Conservation (phyloP, 179 eudicot species). For the Silene noctiflora region DNA sequence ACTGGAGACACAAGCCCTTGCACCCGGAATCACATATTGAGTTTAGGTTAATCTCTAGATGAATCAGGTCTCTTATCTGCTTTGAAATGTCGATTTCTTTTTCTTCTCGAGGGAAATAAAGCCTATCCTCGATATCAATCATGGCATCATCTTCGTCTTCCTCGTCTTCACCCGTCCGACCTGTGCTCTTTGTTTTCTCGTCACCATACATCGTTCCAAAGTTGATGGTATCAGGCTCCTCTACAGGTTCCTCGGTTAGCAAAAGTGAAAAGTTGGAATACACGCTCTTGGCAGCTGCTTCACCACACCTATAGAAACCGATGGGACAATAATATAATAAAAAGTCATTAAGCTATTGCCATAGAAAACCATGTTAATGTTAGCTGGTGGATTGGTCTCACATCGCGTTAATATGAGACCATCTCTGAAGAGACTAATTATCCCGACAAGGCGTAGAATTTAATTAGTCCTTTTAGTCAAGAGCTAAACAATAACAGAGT, state of each 20-base stretch:
- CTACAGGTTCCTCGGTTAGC: slow-evolving; percentile 67
- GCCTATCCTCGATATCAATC: slow-evolving; percentile 65
- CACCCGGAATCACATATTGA: slow-evolving; percentile 66
- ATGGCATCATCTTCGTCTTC: slow-evolving; percentile 45
- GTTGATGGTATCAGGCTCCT: slow-evolving; percentile 59
- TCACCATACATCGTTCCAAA: slow-evolving; percentile 62
- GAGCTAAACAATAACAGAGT: too few species aligned
- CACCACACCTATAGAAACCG: slow-evolving; percentile 60
- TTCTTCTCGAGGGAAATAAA: slow-evolving; percentile 64
- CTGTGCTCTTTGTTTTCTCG: slow-evolving; percentile 29
- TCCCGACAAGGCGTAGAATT: too few species aligned
- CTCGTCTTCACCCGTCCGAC: slow-evolving; percentile 26
- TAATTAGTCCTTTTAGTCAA: too few species aligned
- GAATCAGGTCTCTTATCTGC: slow-evolving; percentile 79
- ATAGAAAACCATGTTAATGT: too few species aligned
- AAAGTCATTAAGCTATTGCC: background rate
- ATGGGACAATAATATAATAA: background rate
- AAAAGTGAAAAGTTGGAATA: slow-evolving; percentile 72
- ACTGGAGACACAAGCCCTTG: slow-evolving; percentile 69
- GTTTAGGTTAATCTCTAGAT: slow-evolving; percentile 71
- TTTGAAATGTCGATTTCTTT: slow-evolving; percentile 87
- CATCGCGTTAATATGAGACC: too few species aligned
- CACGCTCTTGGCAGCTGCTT: slow-evolving; percentile 59
- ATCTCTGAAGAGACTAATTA: background rate
- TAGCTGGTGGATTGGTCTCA: too few species aligned